phyloP scores from a whole-genome alignment of 306 rosid genomes.

The Herpetospermum pedunculosum region DNA sequence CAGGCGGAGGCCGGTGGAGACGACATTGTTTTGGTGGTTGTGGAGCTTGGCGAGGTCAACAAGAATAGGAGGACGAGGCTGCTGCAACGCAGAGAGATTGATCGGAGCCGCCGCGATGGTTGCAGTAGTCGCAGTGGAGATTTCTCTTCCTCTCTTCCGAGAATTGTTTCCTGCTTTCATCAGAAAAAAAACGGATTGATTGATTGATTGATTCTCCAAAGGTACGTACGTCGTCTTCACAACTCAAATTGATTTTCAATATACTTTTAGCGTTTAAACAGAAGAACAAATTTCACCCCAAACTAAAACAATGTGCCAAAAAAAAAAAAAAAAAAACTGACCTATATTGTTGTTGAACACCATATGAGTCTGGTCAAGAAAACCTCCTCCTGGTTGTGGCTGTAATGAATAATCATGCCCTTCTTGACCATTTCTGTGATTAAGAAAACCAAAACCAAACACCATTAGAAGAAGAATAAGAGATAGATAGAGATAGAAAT shows the following conservation, averaged over 20 bases:
- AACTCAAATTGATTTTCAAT: not conserved
- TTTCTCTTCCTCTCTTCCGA: slow-evolving; percentile 75
- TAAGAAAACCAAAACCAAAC: not conserved
- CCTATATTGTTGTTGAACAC: slow-evolving; percentile 53
- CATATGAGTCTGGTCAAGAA: slow-evolving; percentile 63
- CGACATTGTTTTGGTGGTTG: slow-evolving; percentile 51
- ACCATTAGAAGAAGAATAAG: not conserved
- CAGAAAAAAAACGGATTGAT: not conserved
- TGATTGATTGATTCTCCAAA: not conserved
- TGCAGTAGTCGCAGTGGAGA: slow-evolving; percentile 1
- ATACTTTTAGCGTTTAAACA: not conserved
- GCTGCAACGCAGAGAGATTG: slow-evolving; percentile 39
- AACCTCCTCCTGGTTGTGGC: slow-evolving; percentile 44
- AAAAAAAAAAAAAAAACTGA: not conserved
- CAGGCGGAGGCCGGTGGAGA: slow-evolving; percentile 77
- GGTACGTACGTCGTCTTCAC: not conserved
- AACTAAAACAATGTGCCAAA: not conserved
- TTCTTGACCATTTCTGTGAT: slow-evolving; percentile 59
- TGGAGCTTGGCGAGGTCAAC: slow-evolving; percentile 80
- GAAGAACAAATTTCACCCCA: not conserved
- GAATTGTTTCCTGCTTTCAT: slow-evolving; percentile 17
- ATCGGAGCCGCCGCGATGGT: slow-evolving; percentile 27
- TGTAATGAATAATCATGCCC: slow-evolving; percentile 54
- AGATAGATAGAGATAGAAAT: too few relatives aligned
- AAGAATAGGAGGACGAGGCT: slow-evolving; percentile 38